These are phyloP conservation scores for Cercospora citrullina DNA, from an alignment of 2,329 filamentous ascomycete genomes.

Conservation along the genomic window DNA sequence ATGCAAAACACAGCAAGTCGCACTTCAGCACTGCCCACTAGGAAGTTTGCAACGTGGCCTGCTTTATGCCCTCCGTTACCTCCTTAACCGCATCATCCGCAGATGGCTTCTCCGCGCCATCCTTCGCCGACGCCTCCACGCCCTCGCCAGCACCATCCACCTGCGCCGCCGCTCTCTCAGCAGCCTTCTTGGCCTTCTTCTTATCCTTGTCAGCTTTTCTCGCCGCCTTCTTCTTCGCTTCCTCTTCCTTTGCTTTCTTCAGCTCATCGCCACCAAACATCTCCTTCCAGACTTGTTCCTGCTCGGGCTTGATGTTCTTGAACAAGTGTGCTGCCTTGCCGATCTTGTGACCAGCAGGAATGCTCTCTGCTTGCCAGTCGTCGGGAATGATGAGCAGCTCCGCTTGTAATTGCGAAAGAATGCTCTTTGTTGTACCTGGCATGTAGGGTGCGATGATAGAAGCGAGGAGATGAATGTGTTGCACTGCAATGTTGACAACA, in stretches of 20 bases:
- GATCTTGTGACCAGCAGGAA: conserved; percentile 76
- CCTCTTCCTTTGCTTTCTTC: conserved; percentile 71
- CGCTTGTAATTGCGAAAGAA: conserved; percentile 69
- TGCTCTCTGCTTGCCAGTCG: conserved; percentile 59
- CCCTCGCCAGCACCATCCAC: conserved; percentile 56
- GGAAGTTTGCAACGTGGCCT: conserved; percentile 47
- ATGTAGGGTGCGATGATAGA: conserved; percentile 81
- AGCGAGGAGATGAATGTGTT: conserved; percentile 79
- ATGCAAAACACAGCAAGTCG: neutral
- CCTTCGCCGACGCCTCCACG: conserved; percentile 75
- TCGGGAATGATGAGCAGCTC: conserved; percentile 48
- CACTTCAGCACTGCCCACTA: conserved; percentile 11
- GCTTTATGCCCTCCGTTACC: conserved; percentile 47
- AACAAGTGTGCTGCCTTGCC: conserved; percentile 80
- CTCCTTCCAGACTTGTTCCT: conserved; percentile 79
- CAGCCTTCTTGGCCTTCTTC: conserved; percentile 60
- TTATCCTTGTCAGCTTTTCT: conserved; percentile 69
- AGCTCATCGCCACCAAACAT: conserved; percentile 68
- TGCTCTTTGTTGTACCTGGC: conserved; percentile 72
- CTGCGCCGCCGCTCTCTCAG: conserved; percentile 62
- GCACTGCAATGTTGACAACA: conserved; percentile 75
- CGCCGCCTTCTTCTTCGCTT: conserved; percentile 54
- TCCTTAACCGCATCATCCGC: conserved; percentile 46
- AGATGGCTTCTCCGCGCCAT: conserved; percentile 51
- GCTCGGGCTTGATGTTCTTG: conserved; percentile 76